A percentile compares a stretch with the other conserved stretches of the same genome.
phyloP scores from a whole-genome alignment of 2,329 filamentous ascomycete genomes.

The Aschersonia sp. region DNA sequence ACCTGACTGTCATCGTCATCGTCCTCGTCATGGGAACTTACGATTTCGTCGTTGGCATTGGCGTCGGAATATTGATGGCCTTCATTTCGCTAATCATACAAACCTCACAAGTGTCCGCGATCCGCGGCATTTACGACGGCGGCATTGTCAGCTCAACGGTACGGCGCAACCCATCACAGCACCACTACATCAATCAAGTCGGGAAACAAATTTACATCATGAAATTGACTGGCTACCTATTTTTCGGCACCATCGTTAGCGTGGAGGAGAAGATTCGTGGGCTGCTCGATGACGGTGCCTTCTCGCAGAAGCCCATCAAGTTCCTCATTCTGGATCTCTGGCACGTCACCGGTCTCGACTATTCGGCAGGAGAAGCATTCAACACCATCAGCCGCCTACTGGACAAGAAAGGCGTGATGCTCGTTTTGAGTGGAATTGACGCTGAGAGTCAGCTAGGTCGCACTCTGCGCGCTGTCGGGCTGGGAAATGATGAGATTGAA shows the following conservation, averaged over 20 bases:
- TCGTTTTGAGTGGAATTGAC: conserved; percentile 73
- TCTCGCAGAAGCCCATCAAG: conserved; percentile 64
- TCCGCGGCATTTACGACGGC: conserved; percentile 81
- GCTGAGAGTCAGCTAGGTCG: conserved; percentile 61
- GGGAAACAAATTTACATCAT: conserved; percentile 81
- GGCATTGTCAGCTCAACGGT: conserved; percentile 86
- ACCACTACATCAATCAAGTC: conserved; percentile 71
- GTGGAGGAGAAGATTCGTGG: conserved; percentile 79
- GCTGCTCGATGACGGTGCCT: conserved; percentile 71
- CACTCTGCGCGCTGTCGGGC: conserved; percentile 68
- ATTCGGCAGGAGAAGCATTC: conserved; percentile 91
- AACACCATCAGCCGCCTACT: conserved; percentile 81
- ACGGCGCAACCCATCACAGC: conserved; percentile 75
- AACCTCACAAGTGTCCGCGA: conserved; percentile 76
- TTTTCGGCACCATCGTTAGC: conserved; percentile 93
- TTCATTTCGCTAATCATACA: conserved; percentile 87
- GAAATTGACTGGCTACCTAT: conserved; percentile 88
- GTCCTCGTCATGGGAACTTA: conserved; percentile 92
- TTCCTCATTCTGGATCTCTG: conserved; percentile 82
- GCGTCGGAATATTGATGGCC: conserved; percentile 79
- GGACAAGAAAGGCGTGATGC: conserved; percentile 58
- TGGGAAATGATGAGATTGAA: conserved; percentile 57
- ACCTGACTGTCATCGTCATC: conserved; percentile 77
- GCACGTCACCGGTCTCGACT: conserved; percentile 85
- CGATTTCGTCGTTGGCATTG: conserved; percentile 91